These are phyloP conservation scores for Extremus antarcticus DNA, from an alignment of 495 filamentous ascomycete genomes.

Conservation along the genomic window DNA sequence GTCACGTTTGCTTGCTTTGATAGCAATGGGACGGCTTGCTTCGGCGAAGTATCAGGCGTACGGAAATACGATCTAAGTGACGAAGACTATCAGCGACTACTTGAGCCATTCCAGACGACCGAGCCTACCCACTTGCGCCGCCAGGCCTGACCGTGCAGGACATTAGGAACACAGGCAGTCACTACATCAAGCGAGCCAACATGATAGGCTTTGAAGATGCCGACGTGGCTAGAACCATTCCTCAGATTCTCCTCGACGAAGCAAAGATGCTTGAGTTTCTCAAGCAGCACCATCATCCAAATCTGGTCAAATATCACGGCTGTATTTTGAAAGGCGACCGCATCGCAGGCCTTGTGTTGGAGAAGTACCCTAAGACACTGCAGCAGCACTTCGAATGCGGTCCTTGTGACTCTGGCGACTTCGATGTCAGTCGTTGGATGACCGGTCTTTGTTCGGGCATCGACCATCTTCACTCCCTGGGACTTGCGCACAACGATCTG, in stretches of 20 bases:
- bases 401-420: not conserved
- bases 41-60: too few relatives aligned
- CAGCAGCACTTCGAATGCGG: not conserved
- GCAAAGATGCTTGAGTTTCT: not conserved
- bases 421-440: not conserved
- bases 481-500: conserved; percentile 22
- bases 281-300: not conserved
- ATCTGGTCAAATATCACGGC: not conserved
- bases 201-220: too few relatives aligned
- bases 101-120: too few relatives aligned
- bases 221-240: too few relatives aligned
- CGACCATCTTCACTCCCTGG: conserved; percentile 19
- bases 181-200: too few relatives aligned
- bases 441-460: conserved; percentile 1
- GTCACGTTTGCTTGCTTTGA: too few relatives aligned
- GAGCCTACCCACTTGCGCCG: too few relatives aligned
- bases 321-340: not conserved
- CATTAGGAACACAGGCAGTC: too few relatives aligned
- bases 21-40: too few relatives aligned
- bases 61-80: too few relatives aligned
- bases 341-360: not conserved
- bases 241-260: not conserved
- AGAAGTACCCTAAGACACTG: not conserved
- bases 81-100: too few relatives aligned
- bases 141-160: too few relatives aligned